These are phyloP conservation scores for Parathielavia hyrcaniae DNA, from an alignment of 495 filamentous ascomycete genomes.

Conservation along the genomic window DNA sequence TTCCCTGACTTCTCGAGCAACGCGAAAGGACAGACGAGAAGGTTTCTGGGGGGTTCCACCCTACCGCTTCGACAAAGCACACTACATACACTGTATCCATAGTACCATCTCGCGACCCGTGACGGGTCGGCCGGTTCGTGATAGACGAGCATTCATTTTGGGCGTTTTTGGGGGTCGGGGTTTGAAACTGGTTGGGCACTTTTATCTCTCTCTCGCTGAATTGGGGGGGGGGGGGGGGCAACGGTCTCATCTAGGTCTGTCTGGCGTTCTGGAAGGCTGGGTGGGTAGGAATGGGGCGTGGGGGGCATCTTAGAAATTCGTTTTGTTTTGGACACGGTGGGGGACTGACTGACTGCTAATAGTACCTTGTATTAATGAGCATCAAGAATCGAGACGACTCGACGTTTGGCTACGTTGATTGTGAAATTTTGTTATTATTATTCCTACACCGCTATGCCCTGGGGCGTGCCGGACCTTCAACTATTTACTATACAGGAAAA, in stretches of 20 bases:
- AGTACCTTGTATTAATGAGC: constrained; percentile 2
- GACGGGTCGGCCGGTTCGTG: neutral
- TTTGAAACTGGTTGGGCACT: neutral
- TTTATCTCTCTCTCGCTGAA: neutral
- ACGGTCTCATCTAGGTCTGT: constrained; percentile 4
- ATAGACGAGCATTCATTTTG: constrained; percentile 4
- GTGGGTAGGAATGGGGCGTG: neutral
- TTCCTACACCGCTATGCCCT: too few relatives aligned
- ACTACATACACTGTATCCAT: constrained; percentile 1
- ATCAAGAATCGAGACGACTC: neutral
- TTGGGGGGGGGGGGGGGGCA: constrained; percentile 1
- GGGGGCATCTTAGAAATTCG: neutral
- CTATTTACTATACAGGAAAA: too few relatives aligned
- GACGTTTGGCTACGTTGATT: neutral
- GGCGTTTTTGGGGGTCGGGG: constrained; percentile 3
- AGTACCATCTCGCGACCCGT: neutral
- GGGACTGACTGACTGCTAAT: neutral
- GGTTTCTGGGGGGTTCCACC: too few relatives aligned
- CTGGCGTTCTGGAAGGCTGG: constrained; percentile 3
- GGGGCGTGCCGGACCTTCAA: too few relatives aligned
- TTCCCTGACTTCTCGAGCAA: too few relatives aligned
- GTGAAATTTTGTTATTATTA: neutral
- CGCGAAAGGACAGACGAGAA: neutral
- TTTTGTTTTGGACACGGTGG: constrained; percentile 1
- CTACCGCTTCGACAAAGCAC: neutral